A percentile compares a stretch with the other conserved stretches of the same genome.
Conservation (phyloP, 2,329 filamentous ascomycete genomes). For the Clonostachys chloroleuca region DNA sequence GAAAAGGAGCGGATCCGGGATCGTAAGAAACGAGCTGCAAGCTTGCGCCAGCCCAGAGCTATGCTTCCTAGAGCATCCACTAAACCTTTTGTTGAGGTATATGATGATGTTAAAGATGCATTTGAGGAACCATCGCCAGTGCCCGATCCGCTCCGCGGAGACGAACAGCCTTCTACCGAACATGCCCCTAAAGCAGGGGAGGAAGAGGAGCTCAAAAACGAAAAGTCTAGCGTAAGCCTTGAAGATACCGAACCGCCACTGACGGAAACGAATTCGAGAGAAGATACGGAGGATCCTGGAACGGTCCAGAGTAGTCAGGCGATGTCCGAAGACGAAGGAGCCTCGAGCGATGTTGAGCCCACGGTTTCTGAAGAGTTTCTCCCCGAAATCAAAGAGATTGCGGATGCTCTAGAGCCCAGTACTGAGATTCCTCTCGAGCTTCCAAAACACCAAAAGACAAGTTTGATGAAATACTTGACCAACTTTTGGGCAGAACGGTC, state of each 20-base stretch:
- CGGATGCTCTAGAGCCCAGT: conserved; percentile 56
- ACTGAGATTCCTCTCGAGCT: conserved; percentile 66
- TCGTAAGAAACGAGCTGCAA: conserved; percentile 74
- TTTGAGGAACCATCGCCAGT: conserved; percentile 63
- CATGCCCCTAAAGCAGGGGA: conserved; percentile 1
- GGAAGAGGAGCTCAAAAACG: not conserved
- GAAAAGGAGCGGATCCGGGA: conserved; percentile 90
- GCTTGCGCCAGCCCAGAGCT: conserved; percentile 68
- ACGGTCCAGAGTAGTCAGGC: conserved; percentile 37
- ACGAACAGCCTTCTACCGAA: conserved; percentile 9
- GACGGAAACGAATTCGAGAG: conserved; percentile 14
- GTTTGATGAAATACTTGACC: conserved; percentile 89
- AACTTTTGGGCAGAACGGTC: conserved; percentile 99
- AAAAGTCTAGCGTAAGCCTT: not conserved
- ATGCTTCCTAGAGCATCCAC: conserved; percentile 83
- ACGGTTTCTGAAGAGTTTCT: conserved; percentile 65
- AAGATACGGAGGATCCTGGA: conserved; percentile 18
- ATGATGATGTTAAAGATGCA: conserved; percentile 88
- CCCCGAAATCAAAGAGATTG: conserved; percentile 57
- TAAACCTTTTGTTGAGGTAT: conserved; percentile 95
- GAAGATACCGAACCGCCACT: not conserved
- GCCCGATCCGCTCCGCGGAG: conserved; percentile 14
- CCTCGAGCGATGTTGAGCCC: conserved; percentile 68
- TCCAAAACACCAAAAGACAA: conserved; percentile 88
- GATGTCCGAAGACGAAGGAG: conserved; percentile 65